Conservation (phyloP, 1,139 yeast species). For the Blastobotrys raffinosifermentans region DNA sequence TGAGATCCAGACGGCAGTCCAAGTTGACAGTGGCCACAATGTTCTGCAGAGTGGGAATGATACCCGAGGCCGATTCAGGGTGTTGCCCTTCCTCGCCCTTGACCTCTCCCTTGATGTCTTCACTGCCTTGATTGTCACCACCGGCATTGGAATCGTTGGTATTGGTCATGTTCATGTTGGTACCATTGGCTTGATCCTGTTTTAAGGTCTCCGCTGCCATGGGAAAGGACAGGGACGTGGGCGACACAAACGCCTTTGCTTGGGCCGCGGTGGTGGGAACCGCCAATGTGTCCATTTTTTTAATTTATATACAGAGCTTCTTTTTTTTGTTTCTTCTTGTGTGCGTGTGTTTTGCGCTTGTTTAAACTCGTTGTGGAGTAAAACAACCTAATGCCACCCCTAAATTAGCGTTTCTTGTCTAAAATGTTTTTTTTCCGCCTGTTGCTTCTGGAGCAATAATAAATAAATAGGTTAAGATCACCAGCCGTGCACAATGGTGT, state of each 20-base stretch:
- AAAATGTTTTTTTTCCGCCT: no score
- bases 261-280: conserved; percentile 78
- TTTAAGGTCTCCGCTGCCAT: conserved; percentile 25
- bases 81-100: conserved; percentile 18
- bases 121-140: conserved; percentile 8
- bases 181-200: conserved; percentile 2
- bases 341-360: background rate
- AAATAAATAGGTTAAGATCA: conserved; percentile 1
- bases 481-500: background rate
- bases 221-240: conserved; percentile 60
- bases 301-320: background rate
- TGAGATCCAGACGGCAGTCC: conserved; percentile 91
- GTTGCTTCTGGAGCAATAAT: no score
- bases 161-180: conserved; percentile 5
- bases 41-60: conserved; percentile 33
- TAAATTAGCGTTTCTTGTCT: no score
- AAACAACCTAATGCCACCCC: no score
- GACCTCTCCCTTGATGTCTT: conserved; percentile 14
- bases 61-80: conserved; percentile 11
- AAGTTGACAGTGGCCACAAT: conserved; percentile 97
- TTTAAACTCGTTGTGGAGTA: no score
- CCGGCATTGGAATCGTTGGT: no score
- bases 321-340: background rate
- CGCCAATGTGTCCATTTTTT: conserved; percentile 63
- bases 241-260: conserved; percentile 69